Percentiles rank a stretch among this genome's conserved stretches.
Conservation (phyloP, 192 early-diverging fungal genomes). For the Coemansia sp. region DNA sequence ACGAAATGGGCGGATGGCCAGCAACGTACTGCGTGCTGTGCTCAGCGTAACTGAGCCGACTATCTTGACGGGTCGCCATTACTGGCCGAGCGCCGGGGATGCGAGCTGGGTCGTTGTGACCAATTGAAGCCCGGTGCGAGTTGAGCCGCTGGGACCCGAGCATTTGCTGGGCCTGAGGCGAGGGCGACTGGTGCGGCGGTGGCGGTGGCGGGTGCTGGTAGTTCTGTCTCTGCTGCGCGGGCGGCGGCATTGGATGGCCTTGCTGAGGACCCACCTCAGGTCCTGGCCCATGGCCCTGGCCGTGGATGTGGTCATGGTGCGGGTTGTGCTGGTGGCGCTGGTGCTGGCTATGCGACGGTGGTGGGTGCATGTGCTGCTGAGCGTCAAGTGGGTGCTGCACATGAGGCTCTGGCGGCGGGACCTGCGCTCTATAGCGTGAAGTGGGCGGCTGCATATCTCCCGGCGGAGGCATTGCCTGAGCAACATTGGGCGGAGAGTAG, state of each 20-base stretch:
- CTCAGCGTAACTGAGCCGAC: conserved; percentile 14
- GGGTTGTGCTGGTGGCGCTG: background rate
- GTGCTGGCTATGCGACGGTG: background rate
- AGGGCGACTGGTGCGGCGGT: conserved; percentile 16
- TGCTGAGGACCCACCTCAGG: background rate
- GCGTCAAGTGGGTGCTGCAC: background rate
- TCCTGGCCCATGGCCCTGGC: background rate
- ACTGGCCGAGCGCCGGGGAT: conserved; percentile 12
- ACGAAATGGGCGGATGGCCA: conserved; percentile 21
- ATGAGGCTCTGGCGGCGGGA: background rate
- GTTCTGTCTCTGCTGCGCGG: background rate
- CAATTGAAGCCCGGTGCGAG: conserved; percentile 9
- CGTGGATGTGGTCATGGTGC: background rate
- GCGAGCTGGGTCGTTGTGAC: conserved; percentile 3
- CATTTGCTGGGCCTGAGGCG: conserved; percentile 22
- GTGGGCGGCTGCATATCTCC: background rate
- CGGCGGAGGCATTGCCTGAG: background rate
- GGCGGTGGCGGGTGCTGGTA: conserved; percentile 14
- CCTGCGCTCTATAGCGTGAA: conserved; percentile 1
- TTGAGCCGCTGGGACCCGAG: conserved; percentile 22
- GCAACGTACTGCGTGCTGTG: conserved; percentile 11
- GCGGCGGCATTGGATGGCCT: background rate
- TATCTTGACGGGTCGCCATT: conserved; percentile 8
- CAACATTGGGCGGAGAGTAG: conserved; percentile 18
- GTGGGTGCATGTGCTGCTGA: background rate